These are phyloP conservation scores for Calonectria crousiana DNA, from an alignment of 2,329 filamentous ascomycete genomes.

Conservation along the genomic window DNA sequence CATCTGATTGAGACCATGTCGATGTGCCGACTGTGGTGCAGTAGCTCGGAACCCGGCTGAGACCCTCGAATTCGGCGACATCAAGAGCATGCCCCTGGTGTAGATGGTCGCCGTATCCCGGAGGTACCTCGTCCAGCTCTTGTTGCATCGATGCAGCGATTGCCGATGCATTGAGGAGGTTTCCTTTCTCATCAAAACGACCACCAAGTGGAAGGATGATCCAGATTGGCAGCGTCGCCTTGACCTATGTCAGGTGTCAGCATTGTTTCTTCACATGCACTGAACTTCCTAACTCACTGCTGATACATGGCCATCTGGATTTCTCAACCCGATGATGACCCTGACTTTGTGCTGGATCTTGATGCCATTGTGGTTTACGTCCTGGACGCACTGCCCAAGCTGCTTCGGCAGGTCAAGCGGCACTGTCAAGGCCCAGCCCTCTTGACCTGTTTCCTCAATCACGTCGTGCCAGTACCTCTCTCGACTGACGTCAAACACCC, in stretches of 20 bases:
- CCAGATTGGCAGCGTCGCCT: slow-evolving; percentile 88
- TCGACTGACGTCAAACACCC: slow-evolving; percentile 66
- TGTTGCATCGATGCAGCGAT: not conserved
- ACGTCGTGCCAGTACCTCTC: slow-evolving; percentile 76
- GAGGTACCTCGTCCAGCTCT: not conserved
- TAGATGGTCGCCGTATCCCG: not conserved
- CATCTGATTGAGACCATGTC: not conserved
- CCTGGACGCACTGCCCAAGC: slow-evolving; percentile 85
- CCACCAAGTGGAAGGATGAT: slow-evolving; percentile 96
- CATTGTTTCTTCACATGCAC: rapidly evolving
- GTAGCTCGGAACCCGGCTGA: not conserved
- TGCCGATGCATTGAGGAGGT: slow-evolving; percentile 58
- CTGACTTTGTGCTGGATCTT: slow-evolving; percentile 93
- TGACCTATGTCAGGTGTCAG: slow-evolving; percentile 64
- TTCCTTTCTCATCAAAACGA: slow-evolving; percentile 86
- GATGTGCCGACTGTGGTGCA: not conserved
- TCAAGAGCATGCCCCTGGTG: not conserved
- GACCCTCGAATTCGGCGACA: not conserved
- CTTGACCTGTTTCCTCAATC: slow-evolving; percentile 74
- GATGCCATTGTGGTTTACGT: slow-evolving; percentile 87
- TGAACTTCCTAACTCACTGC: slow-evolving; percentile 67
- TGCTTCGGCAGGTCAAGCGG: slow-evolving; percentile 80
- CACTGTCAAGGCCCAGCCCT: slow-evolving; percentile 72
- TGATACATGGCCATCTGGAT: slow-evolving; percentile 93
- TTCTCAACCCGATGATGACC: slow-evolving; percentile 88